Evolutionary conservation across 2,329 filamentous ascomycete genomes (phyloP), one percentile per base, ranked within the genome.

Genomic region (Hypoxylon sp.): DNA sequence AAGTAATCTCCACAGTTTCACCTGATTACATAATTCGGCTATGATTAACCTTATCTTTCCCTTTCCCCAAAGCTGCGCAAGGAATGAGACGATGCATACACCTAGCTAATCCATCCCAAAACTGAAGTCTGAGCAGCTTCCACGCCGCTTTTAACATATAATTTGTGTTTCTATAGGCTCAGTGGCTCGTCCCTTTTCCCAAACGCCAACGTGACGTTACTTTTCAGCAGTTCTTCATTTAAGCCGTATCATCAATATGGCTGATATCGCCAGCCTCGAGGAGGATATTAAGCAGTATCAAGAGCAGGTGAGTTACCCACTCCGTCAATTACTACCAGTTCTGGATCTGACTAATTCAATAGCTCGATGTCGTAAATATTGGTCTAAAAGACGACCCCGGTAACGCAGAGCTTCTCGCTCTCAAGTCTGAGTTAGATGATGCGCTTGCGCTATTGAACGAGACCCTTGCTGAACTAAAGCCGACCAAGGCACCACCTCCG

Each of bases 371-470:
- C 39, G 90, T 97, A 66, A 83, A 90, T 75, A 85, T 88, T 61
- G 92, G 92, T 72, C 88, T 97, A 63, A 90, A 91, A 80, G 90
- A 92, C 80, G 93, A 96, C 76, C 91, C 94, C 70, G 91, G 92
- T 65, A 95, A 94, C 80, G 84, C 84, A 75, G 94, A 95, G 81
- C 89, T 97, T 76, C 86, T 91, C 76, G 88, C 87, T 77, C 88
- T 97, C 79, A 91, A 92, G 81, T 84, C 88, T 79, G 94, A 97
- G 85, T 89, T 97, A 82, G 88, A 93, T 85, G 88, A 91, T 83
- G 89, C 93, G 81, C 91, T 98, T 81, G 86, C 87, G 79, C 87
- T 94, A 74, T 89, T 94, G 81, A 89, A 94, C 84, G 90, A 91
- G 78, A 89, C 91, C 75, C 91, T 98, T 80, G 90, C 91, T 83